A percentile compares a stretch with the other conserved stretches of the same genome.
Conservation (phyloP, 352 stramenopile genomes). For the Pythium brassicae region DNA sequence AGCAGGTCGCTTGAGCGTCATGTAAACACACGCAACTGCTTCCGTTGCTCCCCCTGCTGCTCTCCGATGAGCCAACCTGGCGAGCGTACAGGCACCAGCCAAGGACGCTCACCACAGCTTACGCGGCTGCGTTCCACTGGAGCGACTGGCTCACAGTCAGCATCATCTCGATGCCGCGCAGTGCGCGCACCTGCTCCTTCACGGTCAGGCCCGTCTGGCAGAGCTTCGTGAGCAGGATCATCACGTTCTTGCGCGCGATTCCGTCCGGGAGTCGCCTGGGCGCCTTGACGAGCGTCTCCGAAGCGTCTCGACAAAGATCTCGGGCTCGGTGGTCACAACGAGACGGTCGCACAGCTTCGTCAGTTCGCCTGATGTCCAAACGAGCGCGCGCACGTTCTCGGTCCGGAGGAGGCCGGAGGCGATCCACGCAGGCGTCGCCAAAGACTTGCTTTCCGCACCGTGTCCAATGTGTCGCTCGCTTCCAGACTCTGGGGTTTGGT, state of each 20-base stretch:
- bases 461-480: background rate
- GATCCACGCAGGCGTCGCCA: constrained; percentile 18
- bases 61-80: background rate
- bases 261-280: constrained; percentile 45
- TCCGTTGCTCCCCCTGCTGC: background rate
- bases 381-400: constrained; percentile 30
- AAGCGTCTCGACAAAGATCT: background rate
- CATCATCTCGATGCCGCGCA: constrained; percentile 83
- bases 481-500: constrained; percentile 5
- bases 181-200: constrained; percentile 47
- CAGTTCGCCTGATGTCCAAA: constrained; percentile 58
- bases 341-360: constrained; percentile 39
- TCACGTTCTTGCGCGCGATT: constrained; percentile 66
- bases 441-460: background rate
- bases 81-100: no score
- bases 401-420: constrained; percentile 50
- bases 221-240: constrained; percentile 68
- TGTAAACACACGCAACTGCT: background rate
- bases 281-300: constrained; percentile 30
- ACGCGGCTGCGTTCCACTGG: constrained; percentile 4
- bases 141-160: constrained; percentile 54
- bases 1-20: background rate
- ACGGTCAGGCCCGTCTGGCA: constrained; percentile 42
- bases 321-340: constrained; percentile 8
- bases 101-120: no score